phyloP scores from a whole-genome alignment of 768 basidiomycete genomes.

The Calocybe cyanea region DNA sequence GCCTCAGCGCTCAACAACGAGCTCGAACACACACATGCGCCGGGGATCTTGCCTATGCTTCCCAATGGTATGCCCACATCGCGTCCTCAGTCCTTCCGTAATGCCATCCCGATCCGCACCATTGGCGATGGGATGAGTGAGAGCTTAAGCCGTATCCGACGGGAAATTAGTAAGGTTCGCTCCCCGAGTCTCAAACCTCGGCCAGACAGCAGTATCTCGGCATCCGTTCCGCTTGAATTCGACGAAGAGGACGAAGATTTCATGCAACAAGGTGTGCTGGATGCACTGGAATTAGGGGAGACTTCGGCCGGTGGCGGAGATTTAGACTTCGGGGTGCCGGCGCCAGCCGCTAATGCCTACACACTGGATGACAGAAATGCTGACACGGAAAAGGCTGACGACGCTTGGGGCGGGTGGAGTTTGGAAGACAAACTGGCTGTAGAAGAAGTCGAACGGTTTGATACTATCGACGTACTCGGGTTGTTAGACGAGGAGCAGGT shows the following conservation, averaged over 20 bases:
- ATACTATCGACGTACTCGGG: slow-evolving; percentile 40
- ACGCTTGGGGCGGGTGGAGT: slow-evolving; percentile 40
- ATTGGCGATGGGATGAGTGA: slow-evolving; percentile 57
- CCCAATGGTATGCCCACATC: slow-evolving; percentile 61
- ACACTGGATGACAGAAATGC: slow-evolving; percentile 28
- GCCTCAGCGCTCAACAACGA: slow-evolving; percentile 67
- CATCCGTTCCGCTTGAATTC: slow-evolving; percentile 50
- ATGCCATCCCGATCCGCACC: slow-evolving; percentile 55
- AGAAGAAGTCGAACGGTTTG: slow-evolving; percentile 48
- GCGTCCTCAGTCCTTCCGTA: slow-evolving; percentile 36
- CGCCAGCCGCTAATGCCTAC: slow-evolving; percentile 34
- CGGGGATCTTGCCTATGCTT: slow-evolving; percentile 67
- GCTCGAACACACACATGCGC: slow-evolving; percentile 44
- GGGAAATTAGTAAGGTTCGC: slow-evolving; percentile 51
- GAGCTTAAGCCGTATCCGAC: slow-evolving; percentile 53
- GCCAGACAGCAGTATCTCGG: slow-evolving; percentile 20
- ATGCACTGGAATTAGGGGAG: slow-evolving; percentile 9
- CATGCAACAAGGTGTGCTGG: slow-evolving; percentile 14
- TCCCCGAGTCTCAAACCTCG: slow-evolving; percentile 35
- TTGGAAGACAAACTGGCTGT: slow-evolving; percentile 38
- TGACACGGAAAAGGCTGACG: slow-evolving; percentile 18
- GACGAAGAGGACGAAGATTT: slow-evolving; percentile 71
- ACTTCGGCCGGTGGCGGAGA: slow-evolving; percentile 18
- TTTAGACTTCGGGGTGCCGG: slow-evolving; percentile 28
- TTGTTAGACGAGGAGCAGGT: slow-evolving; percentile 36